Evolutionary conservation across 2,329 filamentous ascomycete species (phyloP).

Genomic region (Mycogone perniciosa): DNA sequence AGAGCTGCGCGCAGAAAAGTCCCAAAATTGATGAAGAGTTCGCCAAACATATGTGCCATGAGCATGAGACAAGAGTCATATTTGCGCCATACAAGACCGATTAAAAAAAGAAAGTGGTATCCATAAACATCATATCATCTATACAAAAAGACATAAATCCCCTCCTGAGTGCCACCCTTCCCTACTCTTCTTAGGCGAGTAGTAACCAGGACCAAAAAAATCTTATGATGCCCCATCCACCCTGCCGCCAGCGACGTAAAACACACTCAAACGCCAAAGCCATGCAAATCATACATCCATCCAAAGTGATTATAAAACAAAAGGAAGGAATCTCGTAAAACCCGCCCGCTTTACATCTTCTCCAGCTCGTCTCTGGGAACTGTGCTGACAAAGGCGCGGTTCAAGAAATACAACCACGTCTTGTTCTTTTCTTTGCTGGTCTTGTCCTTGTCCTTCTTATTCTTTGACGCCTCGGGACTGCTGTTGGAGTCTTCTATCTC

Average conservation of each 20-base stretch:
- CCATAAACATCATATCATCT: too few relatives aligned
- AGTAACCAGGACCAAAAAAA: not conserved
- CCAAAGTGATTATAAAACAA: not conserved
- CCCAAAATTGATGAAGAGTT: too few relatives aligned
- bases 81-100: too few relatives aligned
- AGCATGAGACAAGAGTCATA: too few relatives aligned
- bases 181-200: too few relatives aligned
- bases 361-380: conserved; percentile 59
- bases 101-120: too few relatives aligned
- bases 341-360: conserved; percentile 28
- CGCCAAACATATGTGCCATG: too few relatives aligned
- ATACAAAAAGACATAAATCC: too few relatives aligned
- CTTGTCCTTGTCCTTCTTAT: conserved; percentile 37
- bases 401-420: conserved; percentile 71
- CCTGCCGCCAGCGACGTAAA: not conserved
- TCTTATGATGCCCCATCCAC: not conserved
- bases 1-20: too few relatives aligned
- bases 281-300: not conserved
- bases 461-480: conserved; percentile 35
- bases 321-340: not conserved
- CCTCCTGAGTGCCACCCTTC: not conserved
- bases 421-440: conserved; percentile 52
- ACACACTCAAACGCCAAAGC: conserved; percentile 1
- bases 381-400: conserved; percentile 73
- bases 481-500: conserved; percentile 21